phyloP scores from a whole-genome alignment of 2,329 filamentous ascomycete species.

The Plectosphaerella cucumerina region DNA sequence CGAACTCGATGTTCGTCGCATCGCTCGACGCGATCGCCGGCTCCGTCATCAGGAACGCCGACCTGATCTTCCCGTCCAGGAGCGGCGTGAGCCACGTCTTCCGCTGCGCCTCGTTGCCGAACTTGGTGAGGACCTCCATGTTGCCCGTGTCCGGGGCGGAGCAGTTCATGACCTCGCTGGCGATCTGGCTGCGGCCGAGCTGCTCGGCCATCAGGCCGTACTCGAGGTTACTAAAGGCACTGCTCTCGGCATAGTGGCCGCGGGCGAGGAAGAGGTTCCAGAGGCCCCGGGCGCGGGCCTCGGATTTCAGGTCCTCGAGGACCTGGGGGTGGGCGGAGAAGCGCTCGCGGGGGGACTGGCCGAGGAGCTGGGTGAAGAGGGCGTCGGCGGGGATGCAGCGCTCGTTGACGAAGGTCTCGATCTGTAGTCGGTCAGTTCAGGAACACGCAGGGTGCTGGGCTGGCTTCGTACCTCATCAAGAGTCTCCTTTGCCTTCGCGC shows the following conservation, averaged over 20 bases:
- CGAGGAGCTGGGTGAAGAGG: conserved; percentile 71
- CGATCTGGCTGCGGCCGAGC: conserved; percentile 78
- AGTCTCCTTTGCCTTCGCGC: conserved; percentile 77
- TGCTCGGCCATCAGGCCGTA: conserved; percentile 98
- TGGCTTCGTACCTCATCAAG: conserved; percentile 63
- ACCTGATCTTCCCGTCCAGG: conserved; percentile 79
- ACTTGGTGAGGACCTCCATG: conserved; percentile 93
- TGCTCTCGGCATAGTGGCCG: conserved; percentile 91
- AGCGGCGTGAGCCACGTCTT: conserved; percentile 75
- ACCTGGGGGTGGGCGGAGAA: conserved; percentile 77
- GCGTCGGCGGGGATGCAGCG: conserved; percentile 67
- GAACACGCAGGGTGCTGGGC: background rate
- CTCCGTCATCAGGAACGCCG: conserved; percentile 92
- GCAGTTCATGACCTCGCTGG: conserved; percentile 79
- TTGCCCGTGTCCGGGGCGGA: conserved; percentile 90
- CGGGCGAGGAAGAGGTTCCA: conserved; percentile 99
- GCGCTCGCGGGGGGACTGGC: conserved; percentile 70
- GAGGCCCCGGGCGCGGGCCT: conserved; percentile 76
- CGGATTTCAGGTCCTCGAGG: conserved; percentile 83
- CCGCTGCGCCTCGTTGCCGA: conserved; percentile 83
- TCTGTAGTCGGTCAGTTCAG: background rate
- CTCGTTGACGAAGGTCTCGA: conserved; percentile 4
- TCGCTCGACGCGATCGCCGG: conserved; percentile 84
- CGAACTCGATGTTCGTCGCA: conserved; percentile 86
- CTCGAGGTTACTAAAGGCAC: conserved; percentile 91